Evolutionary conservation across 495 filamentous ascomycete species (phyloP).

Genomic region (Viridothelium virens): DNA sequence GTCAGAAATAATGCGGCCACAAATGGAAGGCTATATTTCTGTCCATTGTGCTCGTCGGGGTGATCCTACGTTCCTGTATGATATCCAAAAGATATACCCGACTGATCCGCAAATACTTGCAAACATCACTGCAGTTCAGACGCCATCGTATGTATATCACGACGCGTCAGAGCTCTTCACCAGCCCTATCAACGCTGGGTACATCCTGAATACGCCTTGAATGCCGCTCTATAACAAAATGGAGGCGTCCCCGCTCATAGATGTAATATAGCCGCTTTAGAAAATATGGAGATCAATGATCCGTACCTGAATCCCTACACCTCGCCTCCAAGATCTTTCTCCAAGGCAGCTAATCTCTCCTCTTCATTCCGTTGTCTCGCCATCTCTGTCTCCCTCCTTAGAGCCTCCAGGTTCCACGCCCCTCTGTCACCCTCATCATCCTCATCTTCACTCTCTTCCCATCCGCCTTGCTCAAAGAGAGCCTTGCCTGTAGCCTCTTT

Average conservation of each 20-base stretch:
- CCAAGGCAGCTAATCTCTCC: slow-evolving; percentile 40
- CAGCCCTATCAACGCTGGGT: not conserved
- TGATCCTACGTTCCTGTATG: too few species aligned
- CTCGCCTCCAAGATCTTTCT: slow-evolving; percentile 9
- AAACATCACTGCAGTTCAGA: too few species aligned
- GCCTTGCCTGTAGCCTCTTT: slow-evolving; percentile 94
- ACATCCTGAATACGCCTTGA: not conserved
- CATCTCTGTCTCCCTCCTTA: slow-evolving; percentile 45
- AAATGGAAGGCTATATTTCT: too few species aligned
- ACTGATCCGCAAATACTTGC: too few species aligned
- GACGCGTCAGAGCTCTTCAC: too few species aligned
- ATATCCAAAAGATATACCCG: too few species aligned
- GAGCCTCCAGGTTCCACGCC: slow-evolving; percentile 69
- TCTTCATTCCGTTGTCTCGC: slow-evolving; percentile 53
- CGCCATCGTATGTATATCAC: too few species aligned
- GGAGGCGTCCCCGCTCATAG: too few species aligned
- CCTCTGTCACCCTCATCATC: slow-evolving; percentile 52
- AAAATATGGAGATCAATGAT: not conserved
- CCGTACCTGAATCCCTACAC: not conserved
- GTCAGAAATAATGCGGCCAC: too few species aligned
- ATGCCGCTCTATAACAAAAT: not conserved
- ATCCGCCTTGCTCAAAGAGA: slow-evolving; percentile 93
- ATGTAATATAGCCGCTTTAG: not conserved
- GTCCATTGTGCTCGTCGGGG: too few species aligned
- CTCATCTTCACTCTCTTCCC: slow-evolving; percentile 61